Evolutionary conservation across 2,329 filamentous ascomycete genomes (phyloP).

Genomic region (Nigrograna mackinnonii): DNA sequence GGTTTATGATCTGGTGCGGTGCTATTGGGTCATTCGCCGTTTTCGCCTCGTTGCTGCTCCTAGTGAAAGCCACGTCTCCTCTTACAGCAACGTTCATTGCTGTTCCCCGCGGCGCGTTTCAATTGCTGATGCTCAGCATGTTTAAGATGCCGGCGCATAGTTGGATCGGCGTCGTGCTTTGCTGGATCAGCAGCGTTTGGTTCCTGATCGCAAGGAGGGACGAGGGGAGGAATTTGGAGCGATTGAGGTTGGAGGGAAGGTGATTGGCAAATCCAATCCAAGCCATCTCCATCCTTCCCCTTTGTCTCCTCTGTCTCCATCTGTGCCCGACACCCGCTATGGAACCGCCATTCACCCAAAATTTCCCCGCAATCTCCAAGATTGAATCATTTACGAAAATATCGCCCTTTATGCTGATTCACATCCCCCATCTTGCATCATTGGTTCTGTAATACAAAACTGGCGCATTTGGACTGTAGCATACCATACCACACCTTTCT

Average conservation of each 20-base stretch:
- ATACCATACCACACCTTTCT: no score
- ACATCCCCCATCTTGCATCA: no score
- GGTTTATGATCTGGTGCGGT: constrained; percentile 56
- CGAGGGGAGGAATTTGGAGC: constrained; percentile 40
- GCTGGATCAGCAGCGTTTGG: constrained; percentile 55
- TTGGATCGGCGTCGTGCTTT: constrained; percentile 56
- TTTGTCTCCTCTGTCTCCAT: no score
- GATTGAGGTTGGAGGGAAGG: constrained; percentile 37
- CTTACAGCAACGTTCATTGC: constrained; percentile 55
- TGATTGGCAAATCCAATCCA: no score
- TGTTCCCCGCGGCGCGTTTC: constrained; percentile 53
- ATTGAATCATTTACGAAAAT: no score
- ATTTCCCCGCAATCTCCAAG: no score
- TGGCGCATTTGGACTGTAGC: no score
- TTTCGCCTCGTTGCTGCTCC: constrained; percentile 52
- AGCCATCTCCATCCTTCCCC: no score
- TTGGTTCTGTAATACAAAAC: no score
- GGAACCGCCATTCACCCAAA: no score
- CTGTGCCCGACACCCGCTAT: no score
- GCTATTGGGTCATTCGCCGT: constrained; percentile 53
- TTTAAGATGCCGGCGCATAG: constrained; percentile 54
- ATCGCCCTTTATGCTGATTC: no score
- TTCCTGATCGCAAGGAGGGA: constrained; percentile 48
- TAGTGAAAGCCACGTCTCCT: constrained; percentile 55
- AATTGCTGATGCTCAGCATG: constrained; percentile 51